Conservation (phyloP, 164 flowering plant species). For the Liriodendron chinense region DNA sequence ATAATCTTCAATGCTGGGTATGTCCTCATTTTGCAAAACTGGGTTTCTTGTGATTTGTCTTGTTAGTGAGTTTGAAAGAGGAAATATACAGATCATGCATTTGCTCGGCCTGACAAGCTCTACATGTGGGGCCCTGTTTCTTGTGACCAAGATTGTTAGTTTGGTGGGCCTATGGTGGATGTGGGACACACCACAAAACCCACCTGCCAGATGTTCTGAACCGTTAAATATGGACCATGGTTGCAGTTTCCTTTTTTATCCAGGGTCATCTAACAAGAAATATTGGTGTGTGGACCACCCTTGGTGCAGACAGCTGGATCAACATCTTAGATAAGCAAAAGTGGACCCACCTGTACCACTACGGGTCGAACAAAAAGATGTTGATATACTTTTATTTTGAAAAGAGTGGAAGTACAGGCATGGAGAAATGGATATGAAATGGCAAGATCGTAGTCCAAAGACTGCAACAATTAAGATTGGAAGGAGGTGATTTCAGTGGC, state of each 20-base stretch:
- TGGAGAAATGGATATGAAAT: no score
- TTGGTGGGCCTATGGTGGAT: background rate
- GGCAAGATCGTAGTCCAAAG: background rate
- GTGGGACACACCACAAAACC: background rate
- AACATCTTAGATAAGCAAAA: no score
- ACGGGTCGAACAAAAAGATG: no score
- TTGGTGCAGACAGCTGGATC: no score
- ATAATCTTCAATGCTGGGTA: constrained; percentile 97
- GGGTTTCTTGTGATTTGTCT: background rate
- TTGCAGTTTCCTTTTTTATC: no score
- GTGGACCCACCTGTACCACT: no score
- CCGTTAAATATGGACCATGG: no score
- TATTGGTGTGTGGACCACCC: no score
- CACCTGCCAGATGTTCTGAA: background rate
- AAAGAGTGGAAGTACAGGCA: no score
- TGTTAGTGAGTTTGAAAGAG: background rate
- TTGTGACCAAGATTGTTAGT: background rate
- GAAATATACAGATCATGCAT: background rate
- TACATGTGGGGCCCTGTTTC: background rate
- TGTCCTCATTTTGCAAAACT: constrained; percentile 1
- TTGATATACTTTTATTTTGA: no score
- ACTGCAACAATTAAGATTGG: background rate
- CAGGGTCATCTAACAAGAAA: no score
- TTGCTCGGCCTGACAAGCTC: background rate
- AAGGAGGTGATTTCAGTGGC: background rate